Percentiles rank a stretch among this genome's conserved stretches.
Conservation (phyloP, 768 basidiomycete genomes). For the Dioszegia aurantiaca region DNA sequence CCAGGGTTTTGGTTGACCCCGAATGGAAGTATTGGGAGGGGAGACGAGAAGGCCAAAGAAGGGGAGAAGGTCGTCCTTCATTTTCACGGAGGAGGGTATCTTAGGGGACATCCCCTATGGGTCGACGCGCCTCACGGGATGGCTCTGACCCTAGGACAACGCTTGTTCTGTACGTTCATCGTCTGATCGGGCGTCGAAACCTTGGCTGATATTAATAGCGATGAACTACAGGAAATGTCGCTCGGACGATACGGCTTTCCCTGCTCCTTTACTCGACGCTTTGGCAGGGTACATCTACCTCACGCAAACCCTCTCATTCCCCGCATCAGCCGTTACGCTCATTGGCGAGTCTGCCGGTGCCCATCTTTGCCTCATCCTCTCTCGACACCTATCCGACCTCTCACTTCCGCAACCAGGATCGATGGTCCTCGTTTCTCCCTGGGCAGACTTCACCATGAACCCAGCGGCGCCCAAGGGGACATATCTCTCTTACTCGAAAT, state of each 20-base stretch:
- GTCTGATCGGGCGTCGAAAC: not conserved
- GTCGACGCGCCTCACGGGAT: conserved; percentile 49
- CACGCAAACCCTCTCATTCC: conserved; percentile 58
- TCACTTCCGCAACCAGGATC: conserved; percentile 25
- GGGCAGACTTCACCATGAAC: conserved; percentile 35
- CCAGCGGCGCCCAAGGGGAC: conserved; percentile 13
- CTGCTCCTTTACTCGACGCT: conserved; percentile 70
- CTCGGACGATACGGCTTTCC: conserved; percentile 62
- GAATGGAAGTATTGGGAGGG: conserved; percentile 11
- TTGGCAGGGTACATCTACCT: conserved; percentile 73
- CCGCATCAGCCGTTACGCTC: conserved; percentile 63
- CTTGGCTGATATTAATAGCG: conserved; percentile 53
- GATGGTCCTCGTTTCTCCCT: conserved; percentile 30
- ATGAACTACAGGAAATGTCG: conserved; percentile 71
- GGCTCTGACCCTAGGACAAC: conserved; percentile 3
- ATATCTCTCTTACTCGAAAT: conserved; percentile 6
- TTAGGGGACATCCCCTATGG: conserved; percentile 39
- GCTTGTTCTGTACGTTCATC: conserved; percentile 13
- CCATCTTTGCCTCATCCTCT: conserved; percentile 59
- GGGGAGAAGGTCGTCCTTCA: conserved; percentile 53
- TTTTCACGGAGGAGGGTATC: conserved; percentile 50
- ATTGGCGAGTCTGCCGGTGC: conserved; percentile 76
- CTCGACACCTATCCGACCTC: conserved; percentile 43
- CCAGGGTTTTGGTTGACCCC: conserved; percentile 38
- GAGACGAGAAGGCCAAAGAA: conserved; percentile 31